These are phyloP conservation scores for Cucurbita pepo DNA, from an alignment of 306 rosid genomes.

Conservation along the genomic window DNA sequence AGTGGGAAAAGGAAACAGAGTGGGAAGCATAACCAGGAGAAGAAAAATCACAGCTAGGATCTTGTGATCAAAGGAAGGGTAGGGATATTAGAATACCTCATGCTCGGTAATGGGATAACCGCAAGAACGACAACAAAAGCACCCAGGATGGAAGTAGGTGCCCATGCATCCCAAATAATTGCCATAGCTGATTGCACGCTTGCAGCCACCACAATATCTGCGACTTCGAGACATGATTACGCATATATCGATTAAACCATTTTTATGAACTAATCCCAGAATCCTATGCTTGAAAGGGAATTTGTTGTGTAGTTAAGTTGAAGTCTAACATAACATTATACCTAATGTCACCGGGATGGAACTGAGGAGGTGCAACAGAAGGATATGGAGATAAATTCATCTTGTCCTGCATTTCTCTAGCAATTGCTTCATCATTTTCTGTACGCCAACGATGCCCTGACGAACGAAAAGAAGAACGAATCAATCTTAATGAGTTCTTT, in stretches of 20 bases:
- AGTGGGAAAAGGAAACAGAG: background rate
- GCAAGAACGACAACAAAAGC: constrained; percentile 72
- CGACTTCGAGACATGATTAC: background rate
- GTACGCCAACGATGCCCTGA: constrained; percentile 38
- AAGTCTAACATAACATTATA: constrained; percentile 5
- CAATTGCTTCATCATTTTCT: constrained; percentile 34
- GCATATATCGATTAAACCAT: background rate
- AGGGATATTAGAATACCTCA: constrained; percentile 39
- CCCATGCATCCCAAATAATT: constrained; percentile 67
- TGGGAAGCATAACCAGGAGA: constrained; percentile 5
- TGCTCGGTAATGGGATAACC: constrained; percentile 60
- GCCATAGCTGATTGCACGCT: constrained; percentile 39
- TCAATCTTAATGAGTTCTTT: background rate
- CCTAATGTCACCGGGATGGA: constrained; percentile 37
- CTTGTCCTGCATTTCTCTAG: constrained; percentile 29
- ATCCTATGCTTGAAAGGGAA: too few relatives aligned
- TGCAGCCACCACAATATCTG: constrained; percentile 71
- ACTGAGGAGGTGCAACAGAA: constrained; percentile 33
- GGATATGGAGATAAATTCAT: constrained; percentile 32
- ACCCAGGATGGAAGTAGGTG: constrained; percentile 61
- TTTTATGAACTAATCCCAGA: too few relatives aligned
- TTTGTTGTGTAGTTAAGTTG: background rate
- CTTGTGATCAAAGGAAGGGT: background rate
- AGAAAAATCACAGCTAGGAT: background rate
- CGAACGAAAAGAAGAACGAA: constrained; percentile 2